Evolutionary conservation across 2,329 filamentous ascomycete species (phyloP).

Genomic region (Ceratocystis harringtonii): DNA sequence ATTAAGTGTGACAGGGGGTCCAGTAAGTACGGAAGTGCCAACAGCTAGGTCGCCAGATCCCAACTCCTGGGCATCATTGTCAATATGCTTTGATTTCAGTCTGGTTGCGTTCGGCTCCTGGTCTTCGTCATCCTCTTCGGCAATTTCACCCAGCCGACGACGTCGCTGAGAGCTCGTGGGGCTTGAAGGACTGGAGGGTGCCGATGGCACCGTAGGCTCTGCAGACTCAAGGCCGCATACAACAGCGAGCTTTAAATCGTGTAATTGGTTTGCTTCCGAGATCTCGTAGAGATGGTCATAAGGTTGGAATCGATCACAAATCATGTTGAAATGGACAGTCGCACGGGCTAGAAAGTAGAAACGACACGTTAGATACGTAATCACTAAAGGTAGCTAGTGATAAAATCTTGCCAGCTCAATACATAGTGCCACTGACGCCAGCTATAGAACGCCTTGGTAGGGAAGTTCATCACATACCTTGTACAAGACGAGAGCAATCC

Average conservation of each 20-base stretch:
- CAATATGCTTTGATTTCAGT: conserved; percentile 40
- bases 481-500: conserved; percentile 73
- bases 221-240: conserved; percentile 83
- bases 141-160: conserved; percentile 74
- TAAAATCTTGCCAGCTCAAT: neutral
- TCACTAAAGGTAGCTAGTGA: neutral
- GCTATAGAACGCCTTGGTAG: no score
- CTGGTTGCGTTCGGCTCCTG: conserved; percentile 36
- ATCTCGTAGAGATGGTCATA: conserved; percentile 78
- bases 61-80: conserved; percentile 18
- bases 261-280: conserved; percentile 58
- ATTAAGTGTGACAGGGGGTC: conserved; percentile 34
- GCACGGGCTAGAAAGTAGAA: conserved; percentile 51
- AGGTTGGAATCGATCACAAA: conserved; percentile 61
- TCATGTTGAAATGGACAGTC: conserved; percentile 52
- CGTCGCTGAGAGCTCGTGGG: conserved; percentile 66
- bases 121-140: conserved; percentile 79
- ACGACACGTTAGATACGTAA: neutral
- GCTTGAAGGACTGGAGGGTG: conserved; percentile 58
- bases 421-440: neutral
- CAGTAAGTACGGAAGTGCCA: conserved; percentile 17
- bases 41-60: conserved; percentile 14
- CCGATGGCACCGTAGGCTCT: conserved; percentile 27
- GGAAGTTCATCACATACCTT: conserved; percentile 47
- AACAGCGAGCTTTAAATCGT: conserved; percentile 73